These are phyloP conservation scores for Hypoxylon fragiforme DNA, from an alignment of 495 filamentous ascomycete genomes.

Conservation along the genomic window DNA sequence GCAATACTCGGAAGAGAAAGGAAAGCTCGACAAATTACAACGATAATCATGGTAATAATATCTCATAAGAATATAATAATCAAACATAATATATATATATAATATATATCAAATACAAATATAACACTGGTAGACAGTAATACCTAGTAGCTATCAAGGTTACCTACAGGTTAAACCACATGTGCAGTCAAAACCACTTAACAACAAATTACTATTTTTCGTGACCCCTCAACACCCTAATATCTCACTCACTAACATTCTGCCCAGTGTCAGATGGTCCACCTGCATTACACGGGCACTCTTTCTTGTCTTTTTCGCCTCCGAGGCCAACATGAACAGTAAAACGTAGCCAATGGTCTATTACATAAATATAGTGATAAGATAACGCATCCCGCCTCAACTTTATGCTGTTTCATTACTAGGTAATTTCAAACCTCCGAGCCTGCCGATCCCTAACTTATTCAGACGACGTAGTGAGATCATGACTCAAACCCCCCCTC, in stretches of 20 bases:
- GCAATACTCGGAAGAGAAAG: no score
- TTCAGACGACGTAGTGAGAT: conserved; percentile 21
- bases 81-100: no score
- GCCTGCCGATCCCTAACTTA: conserved; percentile 25
- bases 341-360: conserved; percentile 17
- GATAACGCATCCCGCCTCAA: conserved; percentile 33
- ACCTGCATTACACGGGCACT: conserved; percentile 9
- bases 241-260: conserved; percentile 9
- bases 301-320: conserved; percentile 19
- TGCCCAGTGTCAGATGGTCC: conserved; percentile 3
- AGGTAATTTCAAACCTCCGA: conserved; percentile 10
- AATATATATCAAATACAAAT: no score
- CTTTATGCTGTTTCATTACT: conserved; percentile 16
- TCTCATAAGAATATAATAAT: no score
- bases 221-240: conserved; percentile 8
- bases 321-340: conserved; percentile 1
- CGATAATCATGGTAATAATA: no score
- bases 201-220: conserved; percentile 9
- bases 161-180: no score
- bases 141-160: no score
- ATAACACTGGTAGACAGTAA: no score
- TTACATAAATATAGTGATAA: conserved; percentile 25
- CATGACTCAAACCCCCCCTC: conserved; percentile 18
- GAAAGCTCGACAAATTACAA: no score
- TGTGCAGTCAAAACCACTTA: conserved; percentile 6